phyloP scores from a whole-genome alignment of 164 flowering plant species.

The Magnolia sinica region DNA sequence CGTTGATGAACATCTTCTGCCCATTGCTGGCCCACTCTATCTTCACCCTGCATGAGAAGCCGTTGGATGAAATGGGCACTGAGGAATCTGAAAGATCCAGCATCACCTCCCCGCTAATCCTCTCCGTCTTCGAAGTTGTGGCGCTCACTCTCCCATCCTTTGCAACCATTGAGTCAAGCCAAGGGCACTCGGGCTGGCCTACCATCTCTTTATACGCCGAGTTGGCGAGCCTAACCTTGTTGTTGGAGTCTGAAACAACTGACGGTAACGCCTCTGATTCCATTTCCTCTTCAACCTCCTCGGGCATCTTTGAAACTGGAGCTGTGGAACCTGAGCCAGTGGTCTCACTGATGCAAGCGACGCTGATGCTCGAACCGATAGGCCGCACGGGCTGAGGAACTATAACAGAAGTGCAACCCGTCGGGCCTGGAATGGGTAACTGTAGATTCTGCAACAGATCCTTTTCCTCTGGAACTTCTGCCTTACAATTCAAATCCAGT shows the following conservation, averaged over 20 bases:
- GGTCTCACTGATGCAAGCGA: conserved; percentile 38
- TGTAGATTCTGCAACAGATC: conserved; percentile 45
- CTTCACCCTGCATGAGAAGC: conserved; percentile 68
- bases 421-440: conserved; percentile 7
- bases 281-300: conserved; percentile 74
- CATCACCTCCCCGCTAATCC: conserved; percentile 77
- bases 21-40: conserved; percentile 75
- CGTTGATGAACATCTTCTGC: conserved; percentile 38
- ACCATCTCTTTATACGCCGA: conserved; percentile 91
- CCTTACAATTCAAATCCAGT: conserved; percentile 38
- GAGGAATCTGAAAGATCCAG: conserved; percentile 33
- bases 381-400: conserved; percentile 75
- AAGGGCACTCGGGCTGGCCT: conserved; percentile 89
- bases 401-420: conserved; percentile 25
- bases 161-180: conserved; percentile 60
- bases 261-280: conserved; percentile 69
- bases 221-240: conserved; percentile 73
- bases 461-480: conserved; percentile 42
- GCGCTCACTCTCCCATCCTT: conserved; percentile 13
- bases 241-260: conserved; percentile 71
- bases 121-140: conserved; percentile 44
- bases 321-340: not conserved
- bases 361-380: conserved; percentile 62
- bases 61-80: conserved; percentile 34
- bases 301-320: conserved; percentile 31